Base-by-base conservation (phyloP, 2,329 filamentous ascomycete genomes). In the Helotiales sp. region DNA sequence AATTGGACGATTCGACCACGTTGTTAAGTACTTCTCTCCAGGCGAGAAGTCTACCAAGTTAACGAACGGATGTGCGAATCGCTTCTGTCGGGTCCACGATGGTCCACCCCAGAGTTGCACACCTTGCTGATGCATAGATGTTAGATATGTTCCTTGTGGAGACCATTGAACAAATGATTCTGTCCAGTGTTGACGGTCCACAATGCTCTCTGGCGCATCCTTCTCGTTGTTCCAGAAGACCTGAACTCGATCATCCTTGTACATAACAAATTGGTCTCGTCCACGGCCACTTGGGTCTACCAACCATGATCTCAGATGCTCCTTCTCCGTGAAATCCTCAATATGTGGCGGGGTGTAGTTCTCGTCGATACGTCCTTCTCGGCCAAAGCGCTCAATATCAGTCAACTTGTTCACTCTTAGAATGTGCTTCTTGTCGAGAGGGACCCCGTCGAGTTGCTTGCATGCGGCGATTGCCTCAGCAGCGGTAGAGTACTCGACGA, bases 221-320 rank as follows among this genome's bases (percentile, higher is more conserved):
- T 89, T 93, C 77, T 96, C 95, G 81, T 96, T 96, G 80, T 98
- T 98, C 93, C 93, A 99, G 81, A 90, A 96, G 5, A 99, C 89
- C 59, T 92, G 93, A 34, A 99, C 95, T 62, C 88, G 89, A 53
- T 99, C 95, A 66, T 88, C 90, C 53, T 91, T 88, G 81, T 90
- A 97, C 85, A 98, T 92, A 73, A 90, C 90, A 69, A 98, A 95
- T 79, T 99, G 93, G 73, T 99, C 95, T 62, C 95, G 87, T 65
- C 91, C 91, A 66, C 91, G 91, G 54, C 81, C 85, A 55, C 80
- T 79, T 58, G 88, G 81, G 71, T 99, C 95, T 65, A 88, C 89
- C 69, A 99, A 80, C 87, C 92, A 99, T 74, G 90, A 98, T 72
- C 93, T 86, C 69, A 98, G 79, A 74, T 99, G 95, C 77, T 98